Evolutionary conservation across 1,284 basidiomycete species (phyloP).

Genomic region (Apiotrichum domesticum): DNA sequence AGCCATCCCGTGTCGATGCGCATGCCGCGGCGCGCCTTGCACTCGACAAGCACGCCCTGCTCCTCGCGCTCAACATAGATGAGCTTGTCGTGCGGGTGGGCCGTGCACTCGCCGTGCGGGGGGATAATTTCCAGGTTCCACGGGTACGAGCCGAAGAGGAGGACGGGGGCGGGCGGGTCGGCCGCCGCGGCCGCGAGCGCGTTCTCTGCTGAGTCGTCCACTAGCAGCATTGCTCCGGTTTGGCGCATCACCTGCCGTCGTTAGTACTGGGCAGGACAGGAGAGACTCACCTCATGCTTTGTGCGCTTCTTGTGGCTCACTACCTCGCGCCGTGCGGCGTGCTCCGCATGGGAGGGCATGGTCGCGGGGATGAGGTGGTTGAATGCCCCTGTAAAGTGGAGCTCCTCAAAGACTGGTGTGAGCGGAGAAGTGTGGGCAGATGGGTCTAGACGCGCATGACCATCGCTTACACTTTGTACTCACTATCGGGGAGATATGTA

Average conservation of each 20-base stretch:
- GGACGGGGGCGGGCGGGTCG: constrained; percentile 51
- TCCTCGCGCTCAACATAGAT: constrained; percentile 54
- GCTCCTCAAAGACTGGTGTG: constrained; percentile 56
- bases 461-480: constrained; percentile 7
- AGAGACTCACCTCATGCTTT: constrained; percentile 59
- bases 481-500: constrained; percentile 58
- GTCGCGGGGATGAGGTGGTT: constrained; percentile 37
- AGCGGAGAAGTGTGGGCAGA: not conserved
- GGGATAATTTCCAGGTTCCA: constrained; percentile 58
- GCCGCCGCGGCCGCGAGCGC: constrained; percentile 55
- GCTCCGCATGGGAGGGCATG: constrained; percentile 45
- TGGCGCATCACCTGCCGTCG: constrained; percentile 56
- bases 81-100: constrained; percentile 50
- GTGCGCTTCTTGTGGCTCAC: constrained; percentile 56
- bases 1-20: constrained; percentile 36
- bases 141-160: constrained; percentile 68
- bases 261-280: too few relatives aligned
- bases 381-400: constrained; percentile 72
- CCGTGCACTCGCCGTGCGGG: constrained; percentile 41
- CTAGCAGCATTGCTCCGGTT: constrained; percentile 59
- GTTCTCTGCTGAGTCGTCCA: constrained; percentile 75
- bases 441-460: too few relatives aligned
- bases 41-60: constrained; percentile 45
- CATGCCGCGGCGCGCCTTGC: constrained; percentile 24
- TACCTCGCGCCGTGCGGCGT: constrained; percentile 49